Evolutionary conservation across 192 early-diverging fungal species (phyloP), one percentile per base, ranked within the genome.

Genomic region (Glomus cerebriforme): DNA sequence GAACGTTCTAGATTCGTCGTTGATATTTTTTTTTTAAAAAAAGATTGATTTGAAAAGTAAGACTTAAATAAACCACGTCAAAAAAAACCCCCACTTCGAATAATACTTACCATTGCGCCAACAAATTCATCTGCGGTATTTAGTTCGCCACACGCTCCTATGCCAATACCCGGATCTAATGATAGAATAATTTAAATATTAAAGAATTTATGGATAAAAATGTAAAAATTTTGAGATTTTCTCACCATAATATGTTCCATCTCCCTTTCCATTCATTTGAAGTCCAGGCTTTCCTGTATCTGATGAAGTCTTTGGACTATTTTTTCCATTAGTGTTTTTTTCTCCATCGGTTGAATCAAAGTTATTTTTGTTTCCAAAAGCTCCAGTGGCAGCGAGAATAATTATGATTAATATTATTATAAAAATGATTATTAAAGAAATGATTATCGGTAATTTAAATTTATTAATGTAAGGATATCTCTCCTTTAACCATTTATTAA

Each of bases 51-150:
- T 27, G 12, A 8, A 4, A 26, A 3, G 24, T 10, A 62, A 4
- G 15, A 62, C 7, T 1, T 10, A 1, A 39, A 19, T 39, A 39
- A 35, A 24, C 0, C 15, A 4, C 4, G 47, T 49, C 17, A 2
- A 39, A 39, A 7, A 17, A n/a, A n/a, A n/a, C n/a, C n/a, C n/a
- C n/a, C n/a, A n/a, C n/a, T n/a, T n/a, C n/a, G n/a, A n/a, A 17
- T n/a, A 70, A 29, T 70, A 70, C 34, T 24, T 70, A 70, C 68
- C 68, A 70, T n/a, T 70, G 68, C 68, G 7, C 34, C 68, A 43
- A 70, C n/a, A 35, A 70, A 43, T 39, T 70, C 32, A 1, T 70
- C 32, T 26, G 26, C 68, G 8, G 2, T 4, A 24, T 70, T 29
- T 19, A 19, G 1, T n/a, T 70, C 3, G 9, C 68, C 68, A 70